Percentiles rank a stretch among this genome's conserved stretches.
Evolutionary conservation across 192 early-diverging fungal species (phyloP).

Genomic region (Blastocladiella britannica): DNA sequence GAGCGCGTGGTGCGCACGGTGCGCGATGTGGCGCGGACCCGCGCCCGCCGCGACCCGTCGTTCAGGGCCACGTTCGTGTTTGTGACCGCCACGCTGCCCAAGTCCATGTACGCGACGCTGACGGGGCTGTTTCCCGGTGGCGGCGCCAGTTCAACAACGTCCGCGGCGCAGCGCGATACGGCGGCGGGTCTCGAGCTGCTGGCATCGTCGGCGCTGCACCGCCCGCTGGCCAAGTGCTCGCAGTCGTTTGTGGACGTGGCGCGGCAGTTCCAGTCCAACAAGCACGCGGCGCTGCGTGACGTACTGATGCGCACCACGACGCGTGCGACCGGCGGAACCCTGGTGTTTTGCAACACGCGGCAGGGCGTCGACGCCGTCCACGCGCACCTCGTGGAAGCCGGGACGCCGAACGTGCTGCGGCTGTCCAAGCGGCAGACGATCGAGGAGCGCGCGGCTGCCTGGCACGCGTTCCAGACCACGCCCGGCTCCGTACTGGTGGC

Average conservation of each 20-base stretch:
- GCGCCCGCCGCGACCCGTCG: slow-evolving; percentile 20
- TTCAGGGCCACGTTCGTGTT: slow-evolving; percentile 12
- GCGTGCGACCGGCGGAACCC: slow-evolving; percentile 23
- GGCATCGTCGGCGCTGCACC: slow-evolving; percentile 61
- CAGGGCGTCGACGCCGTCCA: slow-evolving; percentile 31
- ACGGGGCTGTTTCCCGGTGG: slow-evolving; percentile 48
- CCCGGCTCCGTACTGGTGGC: slow-evolving; percentile 48
- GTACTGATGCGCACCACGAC: slow-evolving; percentile 38
- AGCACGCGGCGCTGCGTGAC: slow-evolving; percentile 48
- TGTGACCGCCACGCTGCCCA: slow-evolving; percentile 5
- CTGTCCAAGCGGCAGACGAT: background rate
- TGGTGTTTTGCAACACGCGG: slow-evolving; percentile 76
- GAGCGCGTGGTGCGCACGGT: slow-evolving; percentile 26
- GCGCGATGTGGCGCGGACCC: slow-evolving; percentile 14
- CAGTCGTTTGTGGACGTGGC: slow-evolving; percentile 61
- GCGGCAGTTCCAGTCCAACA: slow-evolving; percentile 40
- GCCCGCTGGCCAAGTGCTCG: slow-evolving; percentile 43
- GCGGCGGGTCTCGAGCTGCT: slow-evolving; percentile 28
- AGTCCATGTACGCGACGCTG: slow-evolving; percentile 48
- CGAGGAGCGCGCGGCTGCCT: background rate
- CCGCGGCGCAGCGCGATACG: slow-evolving; percentile 30
- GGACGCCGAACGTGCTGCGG: slow-evolving; percentile 13
- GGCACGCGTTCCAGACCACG: slow-evolving; percentile 1
- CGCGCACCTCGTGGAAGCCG: slow-evolving; percentile 23
- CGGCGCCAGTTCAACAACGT: no score